These are phyloP conservation scores for Candida piceae DNA, from an alignment of 805 yeast genomes.

Conservation along the genomic window DNA sequence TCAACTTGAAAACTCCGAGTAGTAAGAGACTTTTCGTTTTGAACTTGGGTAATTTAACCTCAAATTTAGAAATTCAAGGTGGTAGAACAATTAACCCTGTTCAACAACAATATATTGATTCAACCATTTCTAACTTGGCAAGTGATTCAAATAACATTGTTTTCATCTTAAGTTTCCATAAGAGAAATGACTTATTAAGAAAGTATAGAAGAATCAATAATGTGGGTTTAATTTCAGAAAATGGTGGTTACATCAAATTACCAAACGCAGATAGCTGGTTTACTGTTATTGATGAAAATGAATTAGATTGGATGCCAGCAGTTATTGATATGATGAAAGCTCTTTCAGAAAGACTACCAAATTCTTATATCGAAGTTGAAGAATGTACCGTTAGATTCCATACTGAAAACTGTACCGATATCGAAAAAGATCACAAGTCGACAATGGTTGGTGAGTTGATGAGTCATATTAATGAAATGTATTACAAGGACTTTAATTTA, in stretches of 20 bases:
- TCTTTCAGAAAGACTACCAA: conserved; percentile 74
- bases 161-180: conserved; percentile 64
- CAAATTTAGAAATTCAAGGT: conserved; percentile 28
- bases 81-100: conserved; percentile 38
- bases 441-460: conserved; percentile 78
- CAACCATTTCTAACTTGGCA: conserved; percentile 55
- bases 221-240: conserved; percentile 83
- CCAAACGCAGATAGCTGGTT: conserved; percentile 54
- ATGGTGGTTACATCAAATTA: conserved; percentile 73
- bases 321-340: conserved; percentile 51
- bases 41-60: conserved; percentile 43
- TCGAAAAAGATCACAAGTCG: conserved; percentile 55
- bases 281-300: conserved; percentile 51
- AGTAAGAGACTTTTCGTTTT: conserved; percentile 46
- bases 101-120: conserved; percentile 56
- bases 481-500: conserved; percentile 49
- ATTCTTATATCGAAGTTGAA: conserved; percentile 64
- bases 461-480: conserved; percentile 76
- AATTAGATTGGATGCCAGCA: conserved; percentile 54
- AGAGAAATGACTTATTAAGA: conserved; percentile 59
- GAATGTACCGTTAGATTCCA: conserved; percentile 76
- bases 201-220: conserved; percentile 61
- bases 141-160: conserved; percentile 58
- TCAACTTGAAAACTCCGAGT: conserved; percentile 9
- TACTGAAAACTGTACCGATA: conserved; percentile 61